phyloP scores from a whole-genome alignment of 2,329 filamentous ascomycete species.

The Aschersonia sp. region DNA sequence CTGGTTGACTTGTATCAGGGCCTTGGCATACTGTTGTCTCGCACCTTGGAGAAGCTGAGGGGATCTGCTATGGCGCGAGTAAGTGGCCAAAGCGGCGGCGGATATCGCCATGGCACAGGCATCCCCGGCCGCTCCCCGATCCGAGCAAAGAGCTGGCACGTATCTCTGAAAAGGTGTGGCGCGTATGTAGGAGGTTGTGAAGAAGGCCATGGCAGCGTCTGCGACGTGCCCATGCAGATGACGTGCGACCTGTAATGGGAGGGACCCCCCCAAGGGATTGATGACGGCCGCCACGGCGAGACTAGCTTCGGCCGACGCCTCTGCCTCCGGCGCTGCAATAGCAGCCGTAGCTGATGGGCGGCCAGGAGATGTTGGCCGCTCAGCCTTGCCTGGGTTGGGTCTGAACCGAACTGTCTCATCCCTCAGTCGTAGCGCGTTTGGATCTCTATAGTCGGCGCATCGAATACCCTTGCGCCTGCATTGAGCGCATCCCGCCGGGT shows the following conservation, averaged over 20 bases:
- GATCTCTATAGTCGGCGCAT: slow-evolving; percentile 13
- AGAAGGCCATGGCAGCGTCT: slow-evolving; percentile 8
- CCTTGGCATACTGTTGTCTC: slow-evolving; percentile 8
- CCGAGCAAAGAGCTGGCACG: slow-evolving; percentile 7
- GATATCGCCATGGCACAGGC: slow-evolving; percentile 9
- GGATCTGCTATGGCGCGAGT: slow-evolving; percentile 7
- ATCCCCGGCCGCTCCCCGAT: slow-evolving; percentile 3
- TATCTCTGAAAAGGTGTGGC: slow-evolving; percentile 12
- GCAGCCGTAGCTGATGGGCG: background rate
- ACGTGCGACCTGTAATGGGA: background rate
- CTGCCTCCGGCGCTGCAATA: background rate
- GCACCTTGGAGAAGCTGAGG: slow-evolving; percentile 7
- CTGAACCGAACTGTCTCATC: slow-evolving; percentile 12
- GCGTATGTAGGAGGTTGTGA: slow-evolving; percentile 12
- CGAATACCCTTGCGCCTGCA: slow-evolving; percentile 12
- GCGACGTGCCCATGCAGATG: slow-evolving; percentile 2
- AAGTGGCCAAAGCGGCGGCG: slow-evolving; percentile 11
- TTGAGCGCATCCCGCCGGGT: slow-evolving; percentile 11
- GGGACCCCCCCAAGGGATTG: background rate
- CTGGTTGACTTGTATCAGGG: slow-evolving; percentile 7
- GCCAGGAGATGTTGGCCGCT: background rate
- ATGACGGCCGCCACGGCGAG: background rate
- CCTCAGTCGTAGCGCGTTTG: slow-evolving; percentile 9
- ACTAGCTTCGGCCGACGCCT: background rate
- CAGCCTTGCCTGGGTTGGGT: slow-evolving; percentile 6